Evolutionary conservation across 768 basidiomycete species (phyloP), one percentile per base, ranked within the genome.

Genomic region (Pulveroboletus sp.): DNA sequence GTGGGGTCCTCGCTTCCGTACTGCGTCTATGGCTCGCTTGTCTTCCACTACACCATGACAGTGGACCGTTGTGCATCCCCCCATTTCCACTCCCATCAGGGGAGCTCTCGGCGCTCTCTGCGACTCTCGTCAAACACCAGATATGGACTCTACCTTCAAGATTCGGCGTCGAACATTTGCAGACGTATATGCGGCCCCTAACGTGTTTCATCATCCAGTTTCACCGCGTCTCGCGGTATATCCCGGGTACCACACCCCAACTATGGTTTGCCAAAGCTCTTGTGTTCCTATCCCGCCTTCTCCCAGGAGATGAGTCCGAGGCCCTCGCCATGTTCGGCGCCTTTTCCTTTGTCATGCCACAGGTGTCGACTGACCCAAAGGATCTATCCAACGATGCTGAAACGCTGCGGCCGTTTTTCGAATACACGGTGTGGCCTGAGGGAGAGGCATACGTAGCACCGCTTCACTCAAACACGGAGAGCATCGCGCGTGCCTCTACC

Each of bases 241-340:
- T 82, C 12, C 84, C 86, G 6, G 76, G 68, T 19, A 76, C 76
- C n/a, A 68, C 77, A 5, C 68, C 74, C 24, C 75, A 81, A 46
- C 61, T 83, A 17, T 89, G 87, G 86, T 69, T 85, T 32, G 80
- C 81, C 1, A 85, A 86, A 54, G 79, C 81, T 3, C 75, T 85
- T 29, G 68, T 78, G 0, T 75, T 87, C 39, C 56, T 88, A 1
- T 56, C 68, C 13, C 69, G 76, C 29, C 70, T 85, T 20, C 70
- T 82, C 12, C 87, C 86, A 0, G 91, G 92, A 12, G 87, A 94
- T 54, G 93, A 94, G 62, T 78, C 78, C 1, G 60, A 69, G 30
- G 84, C 79, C 0, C 55, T 71, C 20, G 63, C 62, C 20, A 68
- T 80, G 46, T 50, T 82, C 20, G 64, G 56, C 7, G 14, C 52